Conservation (phyloP, 768 basidiomycete genomes). For the Rhodotorula kratochvilovae region DNA sequence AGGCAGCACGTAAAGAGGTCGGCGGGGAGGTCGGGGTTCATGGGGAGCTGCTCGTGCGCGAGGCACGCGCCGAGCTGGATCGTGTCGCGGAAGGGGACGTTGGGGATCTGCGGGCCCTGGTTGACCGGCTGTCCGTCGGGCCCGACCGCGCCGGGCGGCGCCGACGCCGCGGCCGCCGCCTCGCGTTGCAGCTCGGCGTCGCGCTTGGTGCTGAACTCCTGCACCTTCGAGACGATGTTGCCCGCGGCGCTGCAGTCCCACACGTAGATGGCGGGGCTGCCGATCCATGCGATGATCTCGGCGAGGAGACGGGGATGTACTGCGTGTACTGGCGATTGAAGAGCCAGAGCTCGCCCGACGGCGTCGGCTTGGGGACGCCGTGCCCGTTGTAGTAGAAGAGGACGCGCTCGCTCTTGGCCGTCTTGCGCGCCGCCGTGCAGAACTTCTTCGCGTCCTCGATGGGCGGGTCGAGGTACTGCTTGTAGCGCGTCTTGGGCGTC, state of each 20-base stretch:
- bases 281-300: constrained; percentile 89
- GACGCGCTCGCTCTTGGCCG: constrained; percentile 87
- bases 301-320: constrained; percentile 95
- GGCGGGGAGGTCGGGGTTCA: constrained; percentile 92
- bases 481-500: constrained; percentile 73
- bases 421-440: constrained; percentile 73
- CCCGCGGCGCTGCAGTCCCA: constrained; percentile 99
- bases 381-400: constrained; percentile 98
- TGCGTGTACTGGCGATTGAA: constrained; percentile 97
- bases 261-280: constrained; percentile 91
- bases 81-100: constrained; percentile 68
- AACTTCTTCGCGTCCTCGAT: constrained; percentile 87
- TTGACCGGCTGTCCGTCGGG: constrained; percentile 24
- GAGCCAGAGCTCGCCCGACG: constrained; percentile 93
- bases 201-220: constrained; percentile 51
- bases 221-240: constrained; percentile 84
- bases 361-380: constrained; percentile 92
- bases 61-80: constrained; percentile 93
- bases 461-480: constrained; percentile 89
- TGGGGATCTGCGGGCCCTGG: constrained; percentile 41
- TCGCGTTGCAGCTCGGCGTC: constrained; percentile 47
- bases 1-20: constrained; percentile 96
- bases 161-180: constrained; percentile 53
- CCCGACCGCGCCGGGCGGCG: constrained; percentile 17
- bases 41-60: constrained; percentile 83